These are phyloP conservation scores for Penicillium simplicissimum DNA, from an alignment of 495 filamentous ascomycete genomes.

Conservation along the genomic window DNA sequence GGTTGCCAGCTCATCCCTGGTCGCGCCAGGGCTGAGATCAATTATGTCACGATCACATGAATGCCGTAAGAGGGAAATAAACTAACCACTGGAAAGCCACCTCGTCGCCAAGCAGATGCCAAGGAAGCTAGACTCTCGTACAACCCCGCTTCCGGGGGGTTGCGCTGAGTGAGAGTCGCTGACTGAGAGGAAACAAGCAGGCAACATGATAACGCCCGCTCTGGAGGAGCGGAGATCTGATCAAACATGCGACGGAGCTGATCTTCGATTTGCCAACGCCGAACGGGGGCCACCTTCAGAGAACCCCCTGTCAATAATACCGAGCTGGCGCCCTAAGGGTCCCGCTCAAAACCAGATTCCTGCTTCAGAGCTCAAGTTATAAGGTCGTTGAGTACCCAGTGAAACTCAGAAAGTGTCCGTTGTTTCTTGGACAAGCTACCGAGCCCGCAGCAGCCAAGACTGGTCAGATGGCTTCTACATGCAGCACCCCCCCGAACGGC, in stretches of 20 bases:
- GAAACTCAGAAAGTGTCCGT: neutral
- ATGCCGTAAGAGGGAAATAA: slow-evolving; percentile 13
- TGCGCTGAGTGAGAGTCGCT: neutral
- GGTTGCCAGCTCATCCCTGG: neutral
- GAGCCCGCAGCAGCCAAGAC: slow-evolving; percentile 2
- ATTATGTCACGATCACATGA: slow-evolving; percentile 10
- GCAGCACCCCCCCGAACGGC: neutral
- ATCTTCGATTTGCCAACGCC: slow-evolving; percentile 8
- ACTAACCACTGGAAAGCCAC: slow-evolving; percentile 14
- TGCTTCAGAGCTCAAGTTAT: no score
- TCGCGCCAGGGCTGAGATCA: neutral
- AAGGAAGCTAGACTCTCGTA: slow-evolving; percentile 14
- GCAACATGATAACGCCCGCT: slow-evolving; percentile 1
- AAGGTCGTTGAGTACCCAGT: neutral
- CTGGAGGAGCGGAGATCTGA: slow-evolving; percentile 5
- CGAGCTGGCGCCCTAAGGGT: neutral
- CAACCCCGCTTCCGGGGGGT: slow-evolving; percentile 9
- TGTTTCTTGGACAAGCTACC: neutral
- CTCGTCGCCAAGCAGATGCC: slow-evolving; percentile 11
- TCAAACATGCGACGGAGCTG: slow-evolving; percentile 1
- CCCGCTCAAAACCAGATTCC: neutral
- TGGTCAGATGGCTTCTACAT: neutral
- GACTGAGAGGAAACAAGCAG: neutral
- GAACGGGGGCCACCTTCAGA: neutral
- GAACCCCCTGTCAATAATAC: neutral